Conservation (phyloP, 129 eudicot species). For the Chrysanthemum seticuspe region DNA sequence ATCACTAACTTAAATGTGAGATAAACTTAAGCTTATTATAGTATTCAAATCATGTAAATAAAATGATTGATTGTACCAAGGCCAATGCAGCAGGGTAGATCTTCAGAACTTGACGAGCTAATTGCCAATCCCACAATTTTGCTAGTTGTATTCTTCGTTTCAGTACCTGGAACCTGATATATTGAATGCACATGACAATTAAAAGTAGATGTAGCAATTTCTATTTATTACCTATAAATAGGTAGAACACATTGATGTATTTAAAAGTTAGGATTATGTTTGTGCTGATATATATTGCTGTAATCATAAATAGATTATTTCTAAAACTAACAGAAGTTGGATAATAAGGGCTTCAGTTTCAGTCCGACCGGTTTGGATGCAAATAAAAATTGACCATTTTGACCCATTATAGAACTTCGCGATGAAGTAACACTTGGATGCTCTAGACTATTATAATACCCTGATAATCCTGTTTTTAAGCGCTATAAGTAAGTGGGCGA, state of each 20-base stretch:
- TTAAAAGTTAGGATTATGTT: too few relatives aligned
- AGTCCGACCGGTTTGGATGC: neutral
- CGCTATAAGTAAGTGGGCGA: too few relatives aligned
- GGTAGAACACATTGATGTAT: too few relatives aligned
- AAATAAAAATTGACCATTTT: neutral
- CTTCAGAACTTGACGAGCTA: slow-evolving; percentile 39
- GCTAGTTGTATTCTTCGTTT: slow-evolving; percentile 57
- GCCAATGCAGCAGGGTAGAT: slow-evolving; percentile 62
- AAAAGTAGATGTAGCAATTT: neutral
- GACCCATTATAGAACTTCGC: neutral
- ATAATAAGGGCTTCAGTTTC: neutral
- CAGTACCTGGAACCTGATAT: slow-evolving; percentile 51
- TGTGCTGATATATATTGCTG: too few relatives aligned
- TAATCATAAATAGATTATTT: too few relatives aligned
- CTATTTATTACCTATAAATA: neutral
- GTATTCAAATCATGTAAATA: too few relatives aligned
- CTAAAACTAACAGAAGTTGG: neutral
- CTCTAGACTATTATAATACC: too few relatives aligned
- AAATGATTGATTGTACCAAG: slow-evolving; percentile 48
- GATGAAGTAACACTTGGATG: too few relatives aligned
- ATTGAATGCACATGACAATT: slow-evolving; percentile 1
- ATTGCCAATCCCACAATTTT: slow-evolving; percentile 67
- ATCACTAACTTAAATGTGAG: neutral
- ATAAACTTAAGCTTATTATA: neutral
- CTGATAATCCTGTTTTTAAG: too few relatives aligned